Evolutionary conservation across 148 eudicot genomes (phyloP).

Genomic region (Rhododendron simsii): DNA sequence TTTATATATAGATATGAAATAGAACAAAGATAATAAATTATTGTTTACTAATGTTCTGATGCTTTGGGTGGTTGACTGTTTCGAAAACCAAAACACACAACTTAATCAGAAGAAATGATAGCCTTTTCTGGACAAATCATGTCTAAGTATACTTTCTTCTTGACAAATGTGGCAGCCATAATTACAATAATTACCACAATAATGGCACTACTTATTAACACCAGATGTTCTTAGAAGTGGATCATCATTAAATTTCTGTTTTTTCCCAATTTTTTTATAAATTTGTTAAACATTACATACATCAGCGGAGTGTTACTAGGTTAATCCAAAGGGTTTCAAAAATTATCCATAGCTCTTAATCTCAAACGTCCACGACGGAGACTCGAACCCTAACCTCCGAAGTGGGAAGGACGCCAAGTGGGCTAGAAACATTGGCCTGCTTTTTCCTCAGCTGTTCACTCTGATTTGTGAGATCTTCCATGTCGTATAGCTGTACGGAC

Average conservation of each 20-base stretch:
- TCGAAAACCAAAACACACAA: conserved; percentile 23
- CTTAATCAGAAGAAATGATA: conserved; percentile 28
- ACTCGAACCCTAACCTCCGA: too few relatives aligned
- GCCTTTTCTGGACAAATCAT: conserved; percentile 14
- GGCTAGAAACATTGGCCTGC: too few relatives aligned
- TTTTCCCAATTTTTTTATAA: not conserved
- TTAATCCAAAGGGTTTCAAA: too few relatives aligned
- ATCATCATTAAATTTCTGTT: not conserved
- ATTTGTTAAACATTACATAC: too few relatives aligned
- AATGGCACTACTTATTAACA: conserved; percentile 15
- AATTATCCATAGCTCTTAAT: too few relatives aligned
- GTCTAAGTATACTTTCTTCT: conserved; percentile 17
- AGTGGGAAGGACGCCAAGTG: too few relatives aligned
- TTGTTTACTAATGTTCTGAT: not conserved
- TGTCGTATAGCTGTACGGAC: conserved; percentile 21
- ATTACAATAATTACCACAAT: conserved; percentile 16
- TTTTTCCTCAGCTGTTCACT: not conserved
- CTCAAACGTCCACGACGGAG: too few relatives aligned
- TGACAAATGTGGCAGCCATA: conserved; percentile 2
- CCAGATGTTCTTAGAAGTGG: not conserved
- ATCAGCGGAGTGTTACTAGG: too few relatives aligned
- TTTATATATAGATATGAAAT: too few relatives aligned
- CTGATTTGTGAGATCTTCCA: conserved; percentile 1
- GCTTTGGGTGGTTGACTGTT: conserved; percentile 22
- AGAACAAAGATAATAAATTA: too few relatives aligned